Evolutionary conservation across 371 early-diverging fungal genomes (phyloP).

Genomic region (Coemansia sp.): DNA sequence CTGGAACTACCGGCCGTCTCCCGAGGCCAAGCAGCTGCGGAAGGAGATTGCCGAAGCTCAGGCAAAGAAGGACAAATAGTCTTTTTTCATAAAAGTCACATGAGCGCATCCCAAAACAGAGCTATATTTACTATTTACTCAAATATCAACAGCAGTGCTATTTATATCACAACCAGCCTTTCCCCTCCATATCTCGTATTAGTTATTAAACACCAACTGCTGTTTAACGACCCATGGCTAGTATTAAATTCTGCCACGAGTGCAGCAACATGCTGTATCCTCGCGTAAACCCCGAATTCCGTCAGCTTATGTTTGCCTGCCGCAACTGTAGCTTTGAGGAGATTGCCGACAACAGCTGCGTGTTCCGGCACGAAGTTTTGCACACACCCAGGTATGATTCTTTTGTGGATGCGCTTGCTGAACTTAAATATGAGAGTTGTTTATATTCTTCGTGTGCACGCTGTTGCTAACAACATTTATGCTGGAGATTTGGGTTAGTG

Average conservation of each 20-base stretch:
- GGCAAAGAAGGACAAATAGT: neutral
- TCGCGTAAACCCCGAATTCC: conserved; percentile 75
- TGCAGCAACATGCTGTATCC: conserved; percentile 98
- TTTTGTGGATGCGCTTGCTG: neutral
- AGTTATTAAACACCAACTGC: neutral
- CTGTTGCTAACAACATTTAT: neutral
- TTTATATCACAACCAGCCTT: neutral
- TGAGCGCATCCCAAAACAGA: neutral
- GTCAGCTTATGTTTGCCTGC: conserved; percentile 84
- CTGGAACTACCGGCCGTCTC: conserved; percentile 60
- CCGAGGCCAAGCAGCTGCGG: conserved; percentile 11
- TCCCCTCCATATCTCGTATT: neutral
- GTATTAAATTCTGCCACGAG: conserved; percentile 72
- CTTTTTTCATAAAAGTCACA: neutral
- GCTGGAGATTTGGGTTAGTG: conserved; percentile 52
- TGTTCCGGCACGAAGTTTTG: conserved; percentile 83
- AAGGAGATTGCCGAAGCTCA: neutral
- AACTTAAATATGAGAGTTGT: neutral
- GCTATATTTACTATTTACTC: neutral
- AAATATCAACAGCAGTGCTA: neutral
- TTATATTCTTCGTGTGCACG: neutral
- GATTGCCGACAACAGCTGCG: conserved; percentile 75
- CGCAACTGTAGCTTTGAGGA: conserved; percentile 92
- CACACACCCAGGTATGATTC: conserved; percentile 71
- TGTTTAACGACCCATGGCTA: conserved; percentile 57